These are phyloP conservation scores for Penicillium salamii DNA, from an alignment of 495 filamentous ascomycete species.

Conservation along the genomic window DNA sequence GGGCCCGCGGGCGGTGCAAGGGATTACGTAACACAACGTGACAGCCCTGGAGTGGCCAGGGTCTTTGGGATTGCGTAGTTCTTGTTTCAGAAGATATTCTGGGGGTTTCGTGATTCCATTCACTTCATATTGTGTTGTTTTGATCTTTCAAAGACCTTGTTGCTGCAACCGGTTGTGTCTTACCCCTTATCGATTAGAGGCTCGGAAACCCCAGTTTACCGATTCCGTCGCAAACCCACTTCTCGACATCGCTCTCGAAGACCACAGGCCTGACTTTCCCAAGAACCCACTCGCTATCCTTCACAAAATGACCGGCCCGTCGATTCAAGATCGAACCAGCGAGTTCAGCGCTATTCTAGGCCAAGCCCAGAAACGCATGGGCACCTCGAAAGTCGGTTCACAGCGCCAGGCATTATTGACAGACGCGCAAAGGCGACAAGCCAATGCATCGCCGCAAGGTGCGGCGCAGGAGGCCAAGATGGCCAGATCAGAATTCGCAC, in stretches of 20 bases:
- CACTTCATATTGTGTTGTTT: background rate
- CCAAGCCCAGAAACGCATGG: conserved; percentile 73
- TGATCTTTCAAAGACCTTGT: no score
- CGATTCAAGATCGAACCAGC: conserved; percentile 93
- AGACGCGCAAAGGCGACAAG: conserved; percentile 65
- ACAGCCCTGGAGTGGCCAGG: no score
- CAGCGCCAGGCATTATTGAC: conserved; percentile 81
- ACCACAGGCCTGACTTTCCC: background rate
- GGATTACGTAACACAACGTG: conserved; percentile 23
- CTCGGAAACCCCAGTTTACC: background rate
- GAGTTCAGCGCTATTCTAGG: conserved; percentile 90
- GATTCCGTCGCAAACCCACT: background rate
- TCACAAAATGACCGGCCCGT: conserved; percentile 54
- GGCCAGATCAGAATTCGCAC: conserved; percentile 78
- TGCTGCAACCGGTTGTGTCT: no score
- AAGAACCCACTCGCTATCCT: background rate
- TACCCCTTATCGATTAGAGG: conserved; percentile 25
- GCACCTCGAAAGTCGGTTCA: conserved; percentile 64
- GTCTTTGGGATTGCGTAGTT: no score
- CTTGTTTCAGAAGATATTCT: no score
- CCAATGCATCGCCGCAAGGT: conserved; percentile 59
- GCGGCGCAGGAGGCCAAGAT: conserved; percentile 37
- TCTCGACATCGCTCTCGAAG: conserved; percentile 1
- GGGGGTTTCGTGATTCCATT: background rate
- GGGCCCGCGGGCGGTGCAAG: no score